Evolutionary conservation across 2,329 filamentous ascomycete species (phyloP).

Genomic region (Chrysoporthe cubensis): DNA sequence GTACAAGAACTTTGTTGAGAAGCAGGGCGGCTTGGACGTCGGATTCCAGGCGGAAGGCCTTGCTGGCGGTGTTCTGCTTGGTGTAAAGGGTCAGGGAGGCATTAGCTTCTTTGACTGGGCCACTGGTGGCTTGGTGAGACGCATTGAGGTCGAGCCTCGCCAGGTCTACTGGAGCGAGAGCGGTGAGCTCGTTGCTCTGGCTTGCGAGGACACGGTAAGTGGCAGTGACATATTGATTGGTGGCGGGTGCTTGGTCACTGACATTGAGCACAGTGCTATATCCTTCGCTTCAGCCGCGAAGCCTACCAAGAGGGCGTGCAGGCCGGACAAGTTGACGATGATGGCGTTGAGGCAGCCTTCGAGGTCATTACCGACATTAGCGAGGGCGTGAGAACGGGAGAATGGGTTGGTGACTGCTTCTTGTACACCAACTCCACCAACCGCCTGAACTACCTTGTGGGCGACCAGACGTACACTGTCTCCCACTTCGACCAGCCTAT

Average conservation of each 20-base stretch:
- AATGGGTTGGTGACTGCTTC: conserved; percentile 99
- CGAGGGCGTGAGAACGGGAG: conserved; percentile 89
- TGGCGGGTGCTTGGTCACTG: not conserved
- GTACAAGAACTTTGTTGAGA: conserved; percentile 97
- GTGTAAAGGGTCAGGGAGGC: conserved; percentile 92
- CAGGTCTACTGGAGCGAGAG: conserved; percentile 97
- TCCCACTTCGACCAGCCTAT: conserved; percentile 95
- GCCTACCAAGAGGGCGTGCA: conserved; percentile 84
- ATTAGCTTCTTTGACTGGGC: conserved; percentile 98
- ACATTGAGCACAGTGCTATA: conserved; percentile 56
- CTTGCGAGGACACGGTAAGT: conserved; percentile 85
- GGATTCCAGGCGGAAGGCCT: conserved; percentile 94
- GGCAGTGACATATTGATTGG: not conserved
- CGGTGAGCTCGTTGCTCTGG: conserved; percentile 88
- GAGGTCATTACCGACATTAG: conserved; percentile 96
- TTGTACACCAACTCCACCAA: conserved; percentile 98
- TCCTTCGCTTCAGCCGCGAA: conserved; percentile 88
- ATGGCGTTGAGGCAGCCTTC: conserved; percentile 94
- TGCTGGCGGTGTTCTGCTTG: conserved; percentile 84
- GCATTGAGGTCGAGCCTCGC: conserved; percentile 80
- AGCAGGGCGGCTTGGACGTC: conserved; percentile 84
- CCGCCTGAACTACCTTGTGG: conserved; percentile 95
- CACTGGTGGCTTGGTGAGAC: conserved; percentile 81
- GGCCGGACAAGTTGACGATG: conserved; percentile 79
- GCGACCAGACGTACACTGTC: conserved; percentile 96